phyloP scores from a whole-genome alignment of 805 yeast species.

The Wickerhamiella australiensis region DNA sequence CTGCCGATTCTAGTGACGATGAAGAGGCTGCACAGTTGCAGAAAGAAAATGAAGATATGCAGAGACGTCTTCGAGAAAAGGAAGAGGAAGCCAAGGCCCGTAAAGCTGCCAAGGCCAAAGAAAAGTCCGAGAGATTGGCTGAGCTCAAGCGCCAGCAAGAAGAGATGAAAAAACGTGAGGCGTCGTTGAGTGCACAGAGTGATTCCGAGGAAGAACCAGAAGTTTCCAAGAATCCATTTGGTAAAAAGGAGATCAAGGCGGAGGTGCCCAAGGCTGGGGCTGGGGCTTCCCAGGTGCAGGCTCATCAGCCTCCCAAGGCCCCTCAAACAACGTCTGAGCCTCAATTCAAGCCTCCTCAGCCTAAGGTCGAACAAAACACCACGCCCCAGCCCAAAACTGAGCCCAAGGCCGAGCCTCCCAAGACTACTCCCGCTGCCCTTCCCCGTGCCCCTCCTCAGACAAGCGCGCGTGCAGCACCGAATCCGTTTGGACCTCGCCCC shows the following conservation, averaged over 20 bases:
- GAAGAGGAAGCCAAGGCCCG: slow-evolving; percentile 26
- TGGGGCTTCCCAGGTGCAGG: no score
- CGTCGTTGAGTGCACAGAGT: slow-evolving; percentile 19
- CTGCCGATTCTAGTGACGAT: slow-evolving; percentile 16
- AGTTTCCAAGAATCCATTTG: slow-evolving; percentile 5
- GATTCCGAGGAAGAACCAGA: slow-evolving; percentile 22
- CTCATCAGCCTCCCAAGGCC: no score
- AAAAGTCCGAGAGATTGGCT: slow-evolving; percentile 26
- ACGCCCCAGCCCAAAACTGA: slow-evolving; percentile 13
- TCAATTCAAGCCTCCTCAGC: slow-evolving; percentile 10
- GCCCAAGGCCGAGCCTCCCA: slow-evolving; percentile 12
- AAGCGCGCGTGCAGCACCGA: slow-evolving; percentile 14
- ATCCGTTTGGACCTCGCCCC: slow-evolving; percentile 15
- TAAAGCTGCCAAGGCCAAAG: slow-evolving; percentile 18
- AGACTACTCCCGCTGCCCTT: slow-evolving; percentile 13
- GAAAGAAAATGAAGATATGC: slow-evolving; percentile 32
- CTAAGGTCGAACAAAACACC: not conserved
- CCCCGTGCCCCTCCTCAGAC: slow-evolving; percentile 1
- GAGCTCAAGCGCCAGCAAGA: slow-evolving; percentile 21
- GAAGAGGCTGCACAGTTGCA: slow-evolving; percentile 26
- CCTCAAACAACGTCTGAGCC: slow-evolving; percentile 11
- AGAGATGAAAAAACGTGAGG: slow-evolving; percentile 23
- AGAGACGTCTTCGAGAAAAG: slow-evolving; percentile 31
- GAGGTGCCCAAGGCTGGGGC: no score
- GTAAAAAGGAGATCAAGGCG: not conserved